Base-by-base conservation (phyloP, 352 stramenopile species). In the Elongisporangium prolatum region DNA sequence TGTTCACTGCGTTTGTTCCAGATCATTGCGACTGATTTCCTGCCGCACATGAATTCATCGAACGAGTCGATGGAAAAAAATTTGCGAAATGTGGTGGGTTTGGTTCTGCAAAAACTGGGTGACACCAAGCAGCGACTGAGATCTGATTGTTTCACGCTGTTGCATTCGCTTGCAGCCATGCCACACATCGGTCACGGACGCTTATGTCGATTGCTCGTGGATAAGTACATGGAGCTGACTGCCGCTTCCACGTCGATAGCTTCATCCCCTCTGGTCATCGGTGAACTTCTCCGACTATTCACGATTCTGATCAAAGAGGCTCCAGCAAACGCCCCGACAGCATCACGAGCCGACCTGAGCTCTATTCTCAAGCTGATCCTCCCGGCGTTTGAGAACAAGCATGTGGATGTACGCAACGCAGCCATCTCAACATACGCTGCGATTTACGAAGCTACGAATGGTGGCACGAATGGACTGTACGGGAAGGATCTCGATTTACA, bases 41-140 rank as follows among this genome's bases (percentile, higher is more conserved):
- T 93, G 16, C 79, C 84, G 1, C 54, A 86, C 0, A 63, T 91
- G 4, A 48, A 65, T 3, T 76, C 72, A 0, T 71, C 62, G 1
- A 61, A 84, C 25, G 72, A 79, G 47, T 74, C 75, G 21, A 56
- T 91, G 13, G 73, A 87, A 22, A 77, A 81, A 22, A 86, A 88
- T 16, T 49, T 93, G 47, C 70, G 84, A 25, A 74, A 71, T n/a
- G 81, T 80, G 0, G 77, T 86, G 1, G 71, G 72, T 0, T 59
- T 87, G 1, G 81, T 88, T 24, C 69, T 93, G 7, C 80, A 89
- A 48, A 90, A 88, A 60, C 71, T 93, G 20, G 77, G 79, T 21
- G 84, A 93, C 58, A 86, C 84, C 0, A 93, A 93, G 51, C 82
- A 90, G 25, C 66, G 84, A 4, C 50, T 94, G 13, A 78, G 84